Conservation (phyloP, 805 yeast species). For the Metschnikowia similis region DNA sequence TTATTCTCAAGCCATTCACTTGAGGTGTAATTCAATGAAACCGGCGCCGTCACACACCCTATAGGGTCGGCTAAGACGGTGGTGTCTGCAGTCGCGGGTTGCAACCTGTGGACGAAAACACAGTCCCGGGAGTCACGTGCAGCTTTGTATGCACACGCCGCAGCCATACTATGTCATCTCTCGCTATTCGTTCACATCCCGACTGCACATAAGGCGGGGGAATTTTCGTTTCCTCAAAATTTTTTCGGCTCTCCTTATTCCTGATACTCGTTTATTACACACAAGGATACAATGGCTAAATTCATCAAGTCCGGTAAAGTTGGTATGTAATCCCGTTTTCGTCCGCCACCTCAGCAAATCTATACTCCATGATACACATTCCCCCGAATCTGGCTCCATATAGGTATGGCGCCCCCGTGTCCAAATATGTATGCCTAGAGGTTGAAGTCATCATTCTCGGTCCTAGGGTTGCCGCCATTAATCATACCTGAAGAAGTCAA, state of each 20-base stretch:
- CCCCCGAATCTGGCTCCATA: neutral
- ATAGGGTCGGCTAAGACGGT: neutral
- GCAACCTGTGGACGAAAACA: neutral
- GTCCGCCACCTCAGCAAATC: neutral
- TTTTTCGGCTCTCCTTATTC: slow-evolving; percentile 12
- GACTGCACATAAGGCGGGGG: slow-evolving; percentile 17
- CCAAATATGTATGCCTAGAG: no score
- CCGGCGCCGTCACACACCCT: no score
- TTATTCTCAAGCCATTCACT: no score
- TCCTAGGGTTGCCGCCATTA: no score
- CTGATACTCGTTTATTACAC: slow-evolving; percentile 16
- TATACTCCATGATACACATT: neutral
- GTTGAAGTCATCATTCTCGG: no score
- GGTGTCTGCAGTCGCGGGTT: neutral
- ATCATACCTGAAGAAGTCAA: no score
- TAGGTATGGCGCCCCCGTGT: no score
- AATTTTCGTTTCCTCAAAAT: slow-evolving; percentile 23
- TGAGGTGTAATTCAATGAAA: no score
- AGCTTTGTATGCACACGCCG: neutral
- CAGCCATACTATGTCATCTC: slow-evolving; percentile 1
- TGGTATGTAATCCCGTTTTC: slow-evolving; percentile 59
- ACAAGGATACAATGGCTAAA: slow-evolving; percentile 77
- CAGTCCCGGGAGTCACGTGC: slow-evolving; percentile 10
- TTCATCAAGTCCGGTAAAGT: slow-evolving; percentile 99
- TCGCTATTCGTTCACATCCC: slow-evolving; percentile 7